phyloP scores from a whole-genome alignment of 768 basidiomycete species.

The Pulveroboletus sp. region DNA sequence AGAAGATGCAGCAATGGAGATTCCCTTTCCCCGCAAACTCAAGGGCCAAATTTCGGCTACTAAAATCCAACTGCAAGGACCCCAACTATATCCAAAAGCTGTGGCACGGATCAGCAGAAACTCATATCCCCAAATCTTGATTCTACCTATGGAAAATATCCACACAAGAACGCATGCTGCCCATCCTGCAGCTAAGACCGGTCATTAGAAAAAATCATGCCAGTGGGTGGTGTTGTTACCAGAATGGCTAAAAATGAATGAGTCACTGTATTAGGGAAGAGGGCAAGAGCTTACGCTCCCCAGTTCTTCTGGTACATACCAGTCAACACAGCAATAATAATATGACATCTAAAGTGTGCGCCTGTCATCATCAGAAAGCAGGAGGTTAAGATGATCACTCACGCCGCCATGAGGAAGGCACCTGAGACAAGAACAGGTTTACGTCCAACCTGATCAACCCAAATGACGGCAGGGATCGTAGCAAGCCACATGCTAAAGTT shows the following conservation, averaged over 20 bases:
- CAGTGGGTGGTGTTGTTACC: not conserved
- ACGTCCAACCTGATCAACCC: constrained; percentile 71
- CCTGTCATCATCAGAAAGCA: constrained; percentile 13
- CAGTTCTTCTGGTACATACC: constrained; percentile 57
- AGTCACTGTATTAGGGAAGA: not conserved
- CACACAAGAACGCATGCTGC: constrained; percentile 66
- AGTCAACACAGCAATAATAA: constrained; percentile 65
- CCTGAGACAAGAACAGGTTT: constrained; percentile 73
- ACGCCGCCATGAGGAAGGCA: constrained; percentile 68
- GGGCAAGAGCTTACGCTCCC: constrained; percentile 35
- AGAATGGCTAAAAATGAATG: not conserved
- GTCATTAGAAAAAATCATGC: not conserved
- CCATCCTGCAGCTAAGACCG: constrained; percentile 59
- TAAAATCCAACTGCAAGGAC: constrained; percentile 74
- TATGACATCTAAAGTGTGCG: constrained; percentile 48
- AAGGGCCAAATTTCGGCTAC: constrained; percentile 73
- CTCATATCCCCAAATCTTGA: not conserved
- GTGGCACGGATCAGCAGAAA: not conserved
- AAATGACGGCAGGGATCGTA: constrained; percentile 79
- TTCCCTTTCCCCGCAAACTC: constrained; percentile 68
- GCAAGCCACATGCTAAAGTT: constrained; percentile 60
- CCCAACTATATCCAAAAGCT: constrained; percentile 77
- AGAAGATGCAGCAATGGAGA: constrained; percentile 70
- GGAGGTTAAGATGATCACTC: constrained; percentile 17
- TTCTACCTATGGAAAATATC: constrained; percentile 64